Base-by-base conservation (phyloP, 208 protist species). In the Trypanosoma platydactyli region DNA sequence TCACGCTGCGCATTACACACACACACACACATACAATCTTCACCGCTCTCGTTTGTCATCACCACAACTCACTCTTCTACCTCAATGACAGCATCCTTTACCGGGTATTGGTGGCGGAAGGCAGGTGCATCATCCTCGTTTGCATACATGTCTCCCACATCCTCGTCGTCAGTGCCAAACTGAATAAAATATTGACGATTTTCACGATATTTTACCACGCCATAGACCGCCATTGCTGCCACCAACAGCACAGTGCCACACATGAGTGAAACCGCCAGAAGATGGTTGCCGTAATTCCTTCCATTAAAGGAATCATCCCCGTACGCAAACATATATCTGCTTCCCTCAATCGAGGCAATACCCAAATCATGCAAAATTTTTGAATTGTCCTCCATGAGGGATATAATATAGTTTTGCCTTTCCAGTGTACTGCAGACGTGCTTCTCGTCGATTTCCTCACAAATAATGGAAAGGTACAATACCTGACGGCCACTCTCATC, bases 131-230 rank as follows among this genome's bases (percentile, higher is more conserved):
- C 33, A 38, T 38, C 51, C 35, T 25, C 24, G 22, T 46, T 48
- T 25, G 71, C 76, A 65, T 91, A 94, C 84, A 94, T 89, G 71
- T 94, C 88, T 46, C 91, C 86, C 30, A 95, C 73, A 18, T 91
- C 85, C 13, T 51, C 62, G 12, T 90, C 86, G 33, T 86, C 83
- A 27, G 86, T 64, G 13, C 79, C 83, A 67, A 95, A 91, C 62
- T 90, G 83, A 42, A 77, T 64, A 53, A 92, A 88, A 71, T 92
- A 87, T 55, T 91, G 76, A 13, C 84, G 86, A 6, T 79, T 74
- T 69, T 91, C 84, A 35, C 73, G 73, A 64, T 91, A 94, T 62
- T 85, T 88, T 20, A 80, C 33, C 27, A 83, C 73, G 40, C 75
- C 79, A 52, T 83, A 88, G 6, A 80, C 74, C 0, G 76, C 62